Evolutionary conservation across 805 yeast species (phyloP).

Genomic region (Candida fluviatilis): DNA sequence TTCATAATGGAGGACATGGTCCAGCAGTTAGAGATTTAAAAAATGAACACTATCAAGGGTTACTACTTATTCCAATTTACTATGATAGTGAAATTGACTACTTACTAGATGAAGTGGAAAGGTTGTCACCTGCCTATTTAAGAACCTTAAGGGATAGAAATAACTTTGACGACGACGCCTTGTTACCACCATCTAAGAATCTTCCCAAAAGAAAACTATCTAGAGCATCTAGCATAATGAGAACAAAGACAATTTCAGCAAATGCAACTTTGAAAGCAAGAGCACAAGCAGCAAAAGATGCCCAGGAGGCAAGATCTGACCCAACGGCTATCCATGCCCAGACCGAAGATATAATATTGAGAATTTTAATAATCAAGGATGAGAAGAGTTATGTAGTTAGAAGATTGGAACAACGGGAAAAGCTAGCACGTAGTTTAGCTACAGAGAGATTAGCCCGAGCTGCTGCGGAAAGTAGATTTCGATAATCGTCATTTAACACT

Average conservation of each 20-base stretch:
- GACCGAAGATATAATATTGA: slow-evolving; percentile 66
- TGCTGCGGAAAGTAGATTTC: slow-evolving; percentile 39
- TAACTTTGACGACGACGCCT: slow-evolving; percentile 28
- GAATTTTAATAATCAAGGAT: slow-evolving; percentile 66
- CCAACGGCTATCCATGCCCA: slow-evolving; percentile 37
- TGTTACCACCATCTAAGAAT: background rate
- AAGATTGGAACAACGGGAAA: slow-evolving; percentile 59
- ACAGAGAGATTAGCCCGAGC: slow-evolving; percentile 50
- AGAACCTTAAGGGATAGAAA: slow-evolving; percentile 47
- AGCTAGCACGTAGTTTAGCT: slow-evolving; percentile 49
- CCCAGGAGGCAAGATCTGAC: slow-evolving; percentile 38
- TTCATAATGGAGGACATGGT: slow-evolving; percentile 78
- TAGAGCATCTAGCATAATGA: slow-evolving; percentile 48
- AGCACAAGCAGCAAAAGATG: slow-evolving; percentile 42
- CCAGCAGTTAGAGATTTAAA: slow-evolving; percentile 65
- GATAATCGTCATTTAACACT: background rate
- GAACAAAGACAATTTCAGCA: slow-evolving; percentile 67
- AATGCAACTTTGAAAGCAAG: slow-evolving; percentile 61
- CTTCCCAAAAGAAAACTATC: background rate
- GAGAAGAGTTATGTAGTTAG: slow-evolving; percentile 55
- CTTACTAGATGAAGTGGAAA: slow-evolving; percentile 56
- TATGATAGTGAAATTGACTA: slow-evolving; percentile 49
- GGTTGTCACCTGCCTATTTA: slow-evolving; percentile 51
- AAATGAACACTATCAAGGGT: slow-evolving; percentile 58
- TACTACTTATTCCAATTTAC: slow-evolving; percentile 59